phyloP scores from a whole-genome alignment of 2,329 filamentous ascomycete species.

The Cladophialophora bantiana region DNA sequence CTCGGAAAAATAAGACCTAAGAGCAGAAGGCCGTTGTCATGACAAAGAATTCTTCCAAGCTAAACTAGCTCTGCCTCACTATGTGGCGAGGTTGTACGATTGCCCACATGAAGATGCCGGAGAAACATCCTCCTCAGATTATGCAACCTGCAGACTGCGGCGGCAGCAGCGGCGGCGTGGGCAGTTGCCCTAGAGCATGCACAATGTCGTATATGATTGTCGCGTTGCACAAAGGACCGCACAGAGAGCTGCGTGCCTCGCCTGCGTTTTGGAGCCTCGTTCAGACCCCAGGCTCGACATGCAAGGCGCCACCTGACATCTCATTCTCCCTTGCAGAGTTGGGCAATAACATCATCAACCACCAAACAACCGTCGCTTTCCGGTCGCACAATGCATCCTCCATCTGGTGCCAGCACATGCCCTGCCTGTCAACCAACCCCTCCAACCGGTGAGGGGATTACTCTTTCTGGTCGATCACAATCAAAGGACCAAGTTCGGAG shows the following conservation, averaged over 20 bases:
- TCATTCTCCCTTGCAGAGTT: background rate
- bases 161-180: conserved; percentile 13
- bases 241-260: conserved; percentile 11
- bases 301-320: conserved; percentile 22
- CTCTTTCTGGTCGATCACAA: conserved; percentile 8
- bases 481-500: background rate
- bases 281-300: background rate
- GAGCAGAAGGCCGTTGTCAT: background rate
- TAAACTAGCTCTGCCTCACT: conserved; percentile 25
- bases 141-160: conserved; percentile 7
- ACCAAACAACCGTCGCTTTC: background rate
- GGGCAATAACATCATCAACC: conserved; percentile 11
- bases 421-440: conserved; percentile 17
- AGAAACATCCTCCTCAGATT: conserved; percentile 11
- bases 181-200: conserved; percentile 16
- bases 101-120: conserved; percentile 9
- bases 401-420: conserved; percentile 20
- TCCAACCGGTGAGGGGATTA: conserved; percentile 19
- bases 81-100: conserved; percentile 1
- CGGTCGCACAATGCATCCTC: conserved; percentile 4
- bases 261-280: conserved; percentile 15
- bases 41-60: conserved; percentile 8
- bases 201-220: conserved; percentile 24
- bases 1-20: conserved; percentile 8
- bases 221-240: conserved; percentile 10